phyloP scores from a whole-genome alignment of 2,329 filamentous ascomycete genomes.

The Aureobasidium namibiae region DNA sequence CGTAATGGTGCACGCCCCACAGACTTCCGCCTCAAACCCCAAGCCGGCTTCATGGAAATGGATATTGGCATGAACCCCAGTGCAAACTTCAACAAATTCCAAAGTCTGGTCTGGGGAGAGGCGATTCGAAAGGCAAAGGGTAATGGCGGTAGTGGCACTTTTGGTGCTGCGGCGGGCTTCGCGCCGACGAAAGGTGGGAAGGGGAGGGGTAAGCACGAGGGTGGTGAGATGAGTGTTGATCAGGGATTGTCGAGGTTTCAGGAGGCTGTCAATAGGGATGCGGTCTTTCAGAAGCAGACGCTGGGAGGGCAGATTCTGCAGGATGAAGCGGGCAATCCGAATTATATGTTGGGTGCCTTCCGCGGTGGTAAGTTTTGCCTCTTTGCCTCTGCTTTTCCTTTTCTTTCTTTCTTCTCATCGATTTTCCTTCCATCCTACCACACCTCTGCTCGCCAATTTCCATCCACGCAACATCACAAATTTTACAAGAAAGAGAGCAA shows the following conservation, averaged over 20 bases:
- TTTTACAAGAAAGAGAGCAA: not conserved
- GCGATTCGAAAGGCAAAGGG: slow-evolving; percentile 50
- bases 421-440: not conserved
- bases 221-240: slow-evolving; percentile 32
- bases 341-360: slow-evolving; percentile 90
- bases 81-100: slow-evolving; percentile 70
- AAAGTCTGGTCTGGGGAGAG: slow-evolving; percentile 76
- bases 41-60: slow-evolving; percentile 78
- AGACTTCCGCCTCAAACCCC: slow-evolving; percentile 73
- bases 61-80: slow-evolving; percentile 75
- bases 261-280: slow-evolving; percentile 59
- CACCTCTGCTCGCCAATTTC: not conserved
- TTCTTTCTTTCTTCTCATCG: not conserved
- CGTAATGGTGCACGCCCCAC: slow-evolving; percentile 50
- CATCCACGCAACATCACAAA: not conserved
- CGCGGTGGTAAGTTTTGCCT: slow-evolving; percentile 39
- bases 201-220: slow-evolving; percentile 34
- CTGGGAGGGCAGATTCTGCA: slow-evolving; percentile 72
- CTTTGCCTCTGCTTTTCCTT: not conserved
- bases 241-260: slow-evolving; percentile 48
- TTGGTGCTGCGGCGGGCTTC: slow-evolving; percentile 40
- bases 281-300: slow-evolving; percentile 71
- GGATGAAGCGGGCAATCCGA: slow-evolving; percentile 59
- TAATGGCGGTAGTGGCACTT: slow-evolving; percentile 31
- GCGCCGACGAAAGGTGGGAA: slow-evolving; percentile 18